phyloP scores from a whole-genome alignment of 129 eudicot genomes.

The Flaveria sonorensis region DNA sequence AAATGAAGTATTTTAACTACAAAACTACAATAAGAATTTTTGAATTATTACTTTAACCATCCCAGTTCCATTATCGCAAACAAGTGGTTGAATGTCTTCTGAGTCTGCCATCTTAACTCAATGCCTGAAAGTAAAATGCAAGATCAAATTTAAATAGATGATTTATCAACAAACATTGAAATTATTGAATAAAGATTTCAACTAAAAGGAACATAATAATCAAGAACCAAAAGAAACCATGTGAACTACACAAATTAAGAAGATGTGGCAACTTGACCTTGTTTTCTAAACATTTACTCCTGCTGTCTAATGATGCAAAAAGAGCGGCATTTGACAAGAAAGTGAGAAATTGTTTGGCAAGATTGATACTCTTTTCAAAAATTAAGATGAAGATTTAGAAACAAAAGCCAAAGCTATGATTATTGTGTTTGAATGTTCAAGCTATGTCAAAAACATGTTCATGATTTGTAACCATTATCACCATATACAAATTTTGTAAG shows the following conservation, averaged over 20 bases:
- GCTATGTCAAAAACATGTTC: not conserved
- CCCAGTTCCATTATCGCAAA: constrained; percentile 70
- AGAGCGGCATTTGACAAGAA: too few relatives aligned
- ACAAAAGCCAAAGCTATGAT: too few relatives aligned
- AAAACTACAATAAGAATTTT: too few relatives aligned
- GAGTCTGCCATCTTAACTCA: constrained; percentile 50
- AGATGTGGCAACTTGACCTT: not conserved
- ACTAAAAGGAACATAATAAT: not conserved
- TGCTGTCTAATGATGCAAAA: too few relatives aligned
- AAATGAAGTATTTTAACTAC: not conserved
- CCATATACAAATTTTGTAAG: not conserved
- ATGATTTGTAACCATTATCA: not conserved
- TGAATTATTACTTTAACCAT: constrained; percentile 55
- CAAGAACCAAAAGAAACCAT: constrained; percentile 19
- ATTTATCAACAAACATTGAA: constrained; percentile 3
- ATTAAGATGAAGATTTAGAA: too few relatives aligned
- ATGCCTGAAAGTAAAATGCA: not conserved
- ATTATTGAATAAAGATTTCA: not conserved
- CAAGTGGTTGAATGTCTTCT: constrained; percentile 63
- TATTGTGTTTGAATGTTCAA: too few relatives aligned
- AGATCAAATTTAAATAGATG: not conserved
- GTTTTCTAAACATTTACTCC: too few relatives aligned
- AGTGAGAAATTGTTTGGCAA: too few relatives aligned
- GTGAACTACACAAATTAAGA: not conserved
- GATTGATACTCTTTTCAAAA: too few relatives aligned